Evolutionary conservation across 495 filamentous ascomycete genomes (phyloP), one percentile per base, ranked within the genome.

Genomic region (Xylaria intraflava): DNA sequence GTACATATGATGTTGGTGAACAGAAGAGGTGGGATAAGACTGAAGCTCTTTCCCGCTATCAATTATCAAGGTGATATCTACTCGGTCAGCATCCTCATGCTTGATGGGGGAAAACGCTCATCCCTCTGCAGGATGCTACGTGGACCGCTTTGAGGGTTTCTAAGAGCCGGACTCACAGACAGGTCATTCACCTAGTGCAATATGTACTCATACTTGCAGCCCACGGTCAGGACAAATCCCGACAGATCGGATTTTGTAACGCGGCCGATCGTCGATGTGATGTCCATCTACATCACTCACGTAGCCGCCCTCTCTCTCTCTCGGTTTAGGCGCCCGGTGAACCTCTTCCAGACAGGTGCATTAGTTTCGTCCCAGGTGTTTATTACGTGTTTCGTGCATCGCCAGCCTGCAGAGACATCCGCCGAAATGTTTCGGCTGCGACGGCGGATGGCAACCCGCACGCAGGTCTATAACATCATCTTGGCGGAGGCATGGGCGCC

Each of bases 301-400:
- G n/a, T n/a, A n/a, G n/a, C n/a, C n/a, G n/a, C n/a, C n/a, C n/a
- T n/a, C n/a, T n/a, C n/a, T n/a, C 17, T 38, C 16, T 19, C 16
- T 38, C 3, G 3, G 2, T 17, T 31, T 10, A 39, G 38, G 48
- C 19, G 7, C 22, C 31, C 12, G 17, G n/a, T 22, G 14, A 49
- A 43, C 45, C 35, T 43, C 49, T 48, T 49, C 35, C 20, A 36
- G 45, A 42, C 36, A 43, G 52, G 36, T 55, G 52, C 52, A 55
- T 55, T 55, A 55, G 52, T 44, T 10, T 56, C 30, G 47, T 56
- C 47, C 53, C 46, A 57, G 53, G 49, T 51, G 57, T 49, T 58
- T 51, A 26, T 47, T 49, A 44, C 49, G 45, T 58, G 51, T 53
- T 57, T 60, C 58, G 51, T 54, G 42, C 49, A 46, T 42, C 49